Base-by-base conservation (phyloP, 2,329 filamentous ascomycete species). In the Myriosclerotinia curreyana region DNA sequence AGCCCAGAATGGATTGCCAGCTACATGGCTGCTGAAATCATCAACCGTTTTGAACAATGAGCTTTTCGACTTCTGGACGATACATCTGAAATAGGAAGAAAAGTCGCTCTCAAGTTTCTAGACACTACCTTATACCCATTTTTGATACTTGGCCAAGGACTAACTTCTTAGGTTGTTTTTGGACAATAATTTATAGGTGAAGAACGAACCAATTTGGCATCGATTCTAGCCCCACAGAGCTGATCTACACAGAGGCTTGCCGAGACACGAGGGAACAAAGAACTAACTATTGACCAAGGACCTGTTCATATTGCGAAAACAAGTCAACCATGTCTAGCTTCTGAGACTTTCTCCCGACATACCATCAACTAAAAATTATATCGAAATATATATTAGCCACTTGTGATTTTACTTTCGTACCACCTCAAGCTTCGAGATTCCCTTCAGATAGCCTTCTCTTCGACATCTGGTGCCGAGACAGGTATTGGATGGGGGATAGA, bases 261-360 rank as follows among this genome's bases (percentile, higher is more conserved):
- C 54, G 40, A 58, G 40, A 58, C 25, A 17, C 40, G 6, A 56
- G 25, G n/a, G n/a, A 46, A n/a, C n/a, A n/a, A n/a, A n/a, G n/a
- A n/a, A n/a, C n/a, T n/a, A n/a, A n/a, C n/a, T n/a, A n/a, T n/a
- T 38, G 44, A 22, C n/a, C 38, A 44, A 28, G 38, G 53, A 20
- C 38, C 2, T n/a, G 53, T 20, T 20, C 17, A 56, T 58, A 12
- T 36, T n/a, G 46, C 40, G 54, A 17, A 34, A 46, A 8, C 20
- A 34, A 34, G 28, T 46, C 40, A 34, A 22, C 17, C 17, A 7
- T 34, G 5, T 58, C 25, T 12, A 7, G 38, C 22, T 40, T 11
- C 25, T 56, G 38, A 15, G 38, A n/a, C 38, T 15, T 11, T 31
- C 17, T 25, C 3, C 40, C 20, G 17, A 20, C 42, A 46, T 46